A percentile compares a stretch with the other conserved stretches of the same genome.
phyloP scores from a whole-genome alignment of 495 filamentous ascomycete genomes.

The Neurospora sp. region DNA sequence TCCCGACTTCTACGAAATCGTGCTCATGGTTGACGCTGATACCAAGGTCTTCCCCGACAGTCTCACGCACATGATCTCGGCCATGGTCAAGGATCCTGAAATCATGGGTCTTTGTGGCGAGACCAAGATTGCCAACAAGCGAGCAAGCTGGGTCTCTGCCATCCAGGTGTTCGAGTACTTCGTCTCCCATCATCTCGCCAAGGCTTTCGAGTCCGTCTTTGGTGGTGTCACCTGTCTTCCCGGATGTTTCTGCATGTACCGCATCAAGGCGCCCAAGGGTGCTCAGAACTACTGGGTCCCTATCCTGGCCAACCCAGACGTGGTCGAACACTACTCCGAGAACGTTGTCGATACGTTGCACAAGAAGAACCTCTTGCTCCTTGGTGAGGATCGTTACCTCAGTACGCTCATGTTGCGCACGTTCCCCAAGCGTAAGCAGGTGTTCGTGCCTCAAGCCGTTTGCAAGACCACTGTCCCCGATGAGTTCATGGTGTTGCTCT shows the following conservation, averaged over 20 bases:
- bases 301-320: constrained; percentile 94
- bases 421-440: constrained; percentile 97
- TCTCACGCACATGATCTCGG: constrained; percentile 95
- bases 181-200: constrained; percentile 93
- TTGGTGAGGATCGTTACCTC: constrained; percentile 95
- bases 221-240: constrained; percentile 98
- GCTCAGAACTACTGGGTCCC: constrained; percentile 99
- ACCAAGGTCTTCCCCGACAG: constrained; percentile 98
- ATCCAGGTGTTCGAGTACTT: constrained; percentile 99
- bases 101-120: constrained; percentile 98
- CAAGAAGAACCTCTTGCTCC: constrained; percentile 92
- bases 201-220: constrained; percentile 97
- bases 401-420: constrained; percentile 97
- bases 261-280: constrained; percentile 97
- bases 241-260: constrained; percentile 99
- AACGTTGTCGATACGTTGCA: constrained; percentile 98
- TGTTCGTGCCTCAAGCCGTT: constrained; percentile 95
- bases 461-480: constrained; percentile 98
- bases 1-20: constrained; percentile 92
- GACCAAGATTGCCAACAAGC: constrained; percentile 99
- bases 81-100: constrained; percentile 98
- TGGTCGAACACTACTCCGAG: constrained; percentile 98
- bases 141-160: constrained; percentile 86
- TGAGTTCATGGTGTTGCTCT: constrained; percentile 81
- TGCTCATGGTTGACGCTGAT: constrained; percentile 98